phyloP scores from a whole-genome alignment of 352 stramenopile species.

The Globisporangium viniferum region DNA sequence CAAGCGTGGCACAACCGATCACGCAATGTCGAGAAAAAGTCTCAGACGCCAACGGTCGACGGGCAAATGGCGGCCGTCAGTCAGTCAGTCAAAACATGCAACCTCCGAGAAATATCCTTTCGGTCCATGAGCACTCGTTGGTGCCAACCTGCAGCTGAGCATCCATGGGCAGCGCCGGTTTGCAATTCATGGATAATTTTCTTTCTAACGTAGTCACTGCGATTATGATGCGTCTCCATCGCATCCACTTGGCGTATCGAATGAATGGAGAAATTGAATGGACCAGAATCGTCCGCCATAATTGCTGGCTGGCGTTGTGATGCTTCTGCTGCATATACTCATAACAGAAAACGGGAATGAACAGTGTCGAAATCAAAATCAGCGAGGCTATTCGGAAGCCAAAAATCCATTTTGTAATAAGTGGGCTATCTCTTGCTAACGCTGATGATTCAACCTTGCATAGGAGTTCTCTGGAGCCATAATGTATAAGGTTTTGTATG shows the following conservation, averaged over 20 bases:
- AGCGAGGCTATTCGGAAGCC: not conserved
- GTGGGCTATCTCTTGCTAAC: too few relatives aligned
- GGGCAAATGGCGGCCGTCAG: too few relatives aligned
- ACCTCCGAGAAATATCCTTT: too few relatives aligned
- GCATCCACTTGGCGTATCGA: not conserved
- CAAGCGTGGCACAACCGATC: not conserved
- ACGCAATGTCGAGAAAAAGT: not conserved
- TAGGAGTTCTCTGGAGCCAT: too few relatives aligned
- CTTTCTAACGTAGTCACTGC: not conserved
- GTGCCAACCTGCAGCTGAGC: not conserved
- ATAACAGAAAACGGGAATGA: not conserved
- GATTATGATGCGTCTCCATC: not conserved
- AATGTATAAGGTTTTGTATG: too few relatives aligned
- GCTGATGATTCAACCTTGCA: too few relatives aligned
- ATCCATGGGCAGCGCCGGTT: not conserved
- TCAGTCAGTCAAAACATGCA: not conserved
- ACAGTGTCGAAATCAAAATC: not conserved
- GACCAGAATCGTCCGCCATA: not conserved
- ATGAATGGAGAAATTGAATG: not conserved
- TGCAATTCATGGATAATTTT: not conserved
- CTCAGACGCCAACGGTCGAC: not conserved
- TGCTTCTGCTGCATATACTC: not conserved
- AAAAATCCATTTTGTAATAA: too few relatives aligned
- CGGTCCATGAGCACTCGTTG: not conserved
- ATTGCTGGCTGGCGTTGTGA: not conserved